A percentile compares a stretch with the other conserved stretches of the same genome.
These are phyloP conservation scores for Spathaspora boniae DNA, from an alignment of 805 yeast species.

Conservation along the genomic window DNA sequence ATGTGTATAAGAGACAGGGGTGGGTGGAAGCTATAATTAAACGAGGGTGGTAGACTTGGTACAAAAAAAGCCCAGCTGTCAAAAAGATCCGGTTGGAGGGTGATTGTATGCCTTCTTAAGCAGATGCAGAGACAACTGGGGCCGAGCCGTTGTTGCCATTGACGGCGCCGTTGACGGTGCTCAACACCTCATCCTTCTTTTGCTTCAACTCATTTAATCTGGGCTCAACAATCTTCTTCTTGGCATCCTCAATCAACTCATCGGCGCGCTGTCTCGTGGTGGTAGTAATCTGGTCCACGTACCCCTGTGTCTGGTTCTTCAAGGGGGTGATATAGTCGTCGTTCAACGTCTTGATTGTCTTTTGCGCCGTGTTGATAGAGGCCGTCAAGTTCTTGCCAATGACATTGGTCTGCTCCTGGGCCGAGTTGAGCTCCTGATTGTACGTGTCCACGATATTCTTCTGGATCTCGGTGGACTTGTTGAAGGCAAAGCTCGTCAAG, in stretches of 20 bases:
- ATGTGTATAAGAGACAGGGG: no score
- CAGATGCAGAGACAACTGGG: conserved; percentile 21
- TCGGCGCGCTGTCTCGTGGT: conserved; percentile 35
- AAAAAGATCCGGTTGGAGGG: background rate
- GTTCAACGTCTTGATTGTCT: conserved; percentile 30
- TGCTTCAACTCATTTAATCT: conserved; percentile 11
- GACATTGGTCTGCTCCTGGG: conserved; percentile 20
- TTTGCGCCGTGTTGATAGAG: conserved; percentile 31
- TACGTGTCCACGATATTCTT: conserved; percentile 29
- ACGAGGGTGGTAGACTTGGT: background rate
- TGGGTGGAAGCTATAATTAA: no score
- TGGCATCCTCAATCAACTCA: conserved; percentile 22
- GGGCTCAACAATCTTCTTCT: conserved; percentile 13
- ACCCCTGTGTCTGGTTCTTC: conserved; percentile 35
- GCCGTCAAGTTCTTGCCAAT: conserved; percentile 33
- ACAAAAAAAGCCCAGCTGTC: no score
- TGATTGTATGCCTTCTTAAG: conserved; percentile 12
- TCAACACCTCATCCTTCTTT: conserved; percentile 10
- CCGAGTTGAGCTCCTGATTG: conserved; percentile 28
- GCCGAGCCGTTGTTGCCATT: conserved; percentile 14
- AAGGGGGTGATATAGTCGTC: conserved; percentile 37
- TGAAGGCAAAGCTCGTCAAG: conserved; percentile 15
- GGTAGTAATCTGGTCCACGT: conserved; percentile 33
- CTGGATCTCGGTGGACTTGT: conserved; percentile 14
- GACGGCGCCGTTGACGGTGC: conserved; percentile 4